These are phyloP conservation scores for Antrodiella citrinella DNA, from an alignment of 768 basidiomycete species.

Conservation along the genomic window DNA sequence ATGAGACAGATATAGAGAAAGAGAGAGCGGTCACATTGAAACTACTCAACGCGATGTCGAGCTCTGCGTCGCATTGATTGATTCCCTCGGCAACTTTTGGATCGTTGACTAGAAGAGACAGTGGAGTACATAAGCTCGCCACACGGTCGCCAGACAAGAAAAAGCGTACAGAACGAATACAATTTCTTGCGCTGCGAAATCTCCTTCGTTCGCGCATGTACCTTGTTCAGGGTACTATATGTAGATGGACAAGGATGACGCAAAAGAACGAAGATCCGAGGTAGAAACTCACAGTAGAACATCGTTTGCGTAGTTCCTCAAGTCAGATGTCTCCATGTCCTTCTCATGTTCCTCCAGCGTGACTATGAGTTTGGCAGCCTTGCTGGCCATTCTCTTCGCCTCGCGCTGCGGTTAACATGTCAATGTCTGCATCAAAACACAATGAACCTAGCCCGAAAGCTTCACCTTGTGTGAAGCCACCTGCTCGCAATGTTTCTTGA, in stretches of 20 bases:
- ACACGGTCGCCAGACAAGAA: too few species aligned
- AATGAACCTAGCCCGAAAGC: neutral
- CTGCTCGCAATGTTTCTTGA: slow-evolving; percentile 4
- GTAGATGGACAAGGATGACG: neutral
- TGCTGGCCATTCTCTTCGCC: neutral
- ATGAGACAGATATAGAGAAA: neutral
- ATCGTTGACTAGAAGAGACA: neutral
- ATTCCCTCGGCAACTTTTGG: neutral
- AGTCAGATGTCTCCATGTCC: neutral
- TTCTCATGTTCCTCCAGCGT: neutral
- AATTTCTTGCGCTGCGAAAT: too few species aligned
- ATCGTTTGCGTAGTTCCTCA: neutral
- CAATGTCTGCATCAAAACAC: neutral
- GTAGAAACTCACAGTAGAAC: neutral
- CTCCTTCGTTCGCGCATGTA: neutral
- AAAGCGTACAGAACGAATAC: too few species aligned
- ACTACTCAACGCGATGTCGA: neutral
- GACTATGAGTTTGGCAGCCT: neutral
- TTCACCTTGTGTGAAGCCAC: neutral
- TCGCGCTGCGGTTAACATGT: neutral
- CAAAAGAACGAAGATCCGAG: neutral
- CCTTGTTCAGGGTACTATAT: neutral
- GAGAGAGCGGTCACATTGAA: neutral
- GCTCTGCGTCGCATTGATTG: neutral
- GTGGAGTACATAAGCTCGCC: too few species aligned